Base-by-base conservation (phyloP, 345 rosid genomes). In the Zanthoxylum bungeanum region DNA sequence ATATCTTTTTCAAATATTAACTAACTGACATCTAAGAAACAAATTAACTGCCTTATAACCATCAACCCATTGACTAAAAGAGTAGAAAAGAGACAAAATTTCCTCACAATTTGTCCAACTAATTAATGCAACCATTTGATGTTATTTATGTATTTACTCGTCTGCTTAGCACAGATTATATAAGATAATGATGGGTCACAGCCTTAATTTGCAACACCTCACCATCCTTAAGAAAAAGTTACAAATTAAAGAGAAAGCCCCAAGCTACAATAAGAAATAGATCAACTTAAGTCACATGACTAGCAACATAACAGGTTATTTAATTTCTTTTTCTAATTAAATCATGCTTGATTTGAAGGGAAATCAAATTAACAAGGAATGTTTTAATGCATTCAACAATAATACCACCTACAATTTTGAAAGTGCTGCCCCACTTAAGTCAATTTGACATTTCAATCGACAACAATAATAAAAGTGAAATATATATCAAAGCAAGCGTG, bases 51-150 rank as follows among this genome's bases (percentile, higher is more conserved):
- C n/a, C n/a, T n/a, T n/a, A n/a, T n/a, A n/a, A n/a, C n/a, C n/a
- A n/a, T 63, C 77, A 73, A 77, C 80, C 64, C 68, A 12, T 69
- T 78, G 81, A 69, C 71, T 24, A 64, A 64, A 56, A n/a, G 50
- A 7, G 47, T 10, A 30, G 3, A 10, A 30, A 53, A 17, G 40
- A 24, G 9, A 42, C 57, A 40, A 27, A 66, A 9, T 8, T 17
- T 31, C 36, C 60, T 12, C 3, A 25, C 14, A 9, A 50, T 31
- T 39, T 21, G 33, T 36, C 42, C 31, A 47, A 39, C 64, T 19
- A 56, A 37, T 12, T 19, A 56, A 37, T 12, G 28, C 72, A 68
- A 27, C 39, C 21, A 67, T 28, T 27, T 24, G 49, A 24, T 31
- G 21, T 19, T 46, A 44, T 4, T 10, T 10, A 11, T n/a, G 25